phyloP scores from a whole-genome alignment of 1,284 basidiomycete species.

The Fistulinella cinereoalba region DNA sequence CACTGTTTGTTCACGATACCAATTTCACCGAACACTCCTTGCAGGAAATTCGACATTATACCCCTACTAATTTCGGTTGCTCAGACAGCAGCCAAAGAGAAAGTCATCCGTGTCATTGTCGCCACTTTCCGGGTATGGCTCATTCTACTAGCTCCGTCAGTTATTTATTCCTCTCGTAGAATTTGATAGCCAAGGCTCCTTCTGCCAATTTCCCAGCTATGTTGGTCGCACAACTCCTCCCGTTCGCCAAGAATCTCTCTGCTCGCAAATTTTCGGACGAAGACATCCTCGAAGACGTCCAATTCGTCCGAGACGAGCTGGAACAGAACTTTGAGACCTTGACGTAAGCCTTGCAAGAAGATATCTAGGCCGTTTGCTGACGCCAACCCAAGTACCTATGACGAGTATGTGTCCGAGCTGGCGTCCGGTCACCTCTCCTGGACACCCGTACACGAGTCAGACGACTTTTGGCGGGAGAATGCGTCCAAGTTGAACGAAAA shows the following conservation, averaged over 20 bases:
- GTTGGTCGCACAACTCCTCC: conserved; percentile 85
- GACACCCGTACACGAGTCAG: conserved; percentile 94
- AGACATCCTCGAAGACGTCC: conserved; percentile 89
- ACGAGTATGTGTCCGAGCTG: conserved; percentile 93
- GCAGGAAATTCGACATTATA: conserved; percentile 85
- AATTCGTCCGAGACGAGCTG: conserved; percentile 82
- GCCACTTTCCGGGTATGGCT: conserved; percentile 79
- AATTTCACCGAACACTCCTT: not conserved
- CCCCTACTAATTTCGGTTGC: conserved; percentile 86
- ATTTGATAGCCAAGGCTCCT: conserved; percentile 82
- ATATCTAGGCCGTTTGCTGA: not conserved
- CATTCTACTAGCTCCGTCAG: not conserved
- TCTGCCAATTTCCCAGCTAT: conserved; percentile 86
- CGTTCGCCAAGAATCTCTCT: conserved; percentile 82
- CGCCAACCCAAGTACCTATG: conserved; percentile 72
- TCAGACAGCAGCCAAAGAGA: conserved; percentile 93
- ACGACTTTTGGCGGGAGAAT: conserved; percentile 98
- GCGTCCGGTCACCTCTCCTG: conserved; percentile 89
- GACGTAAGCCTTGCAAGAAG: conserved; percentile 54
- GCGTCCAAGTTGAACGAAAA: conserved; percentile 80
- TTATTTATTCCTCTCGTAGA: conserved; percentile 47
- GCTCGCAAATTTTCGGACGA: conserved; percentile 93
- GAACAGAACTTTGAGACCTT: conserved; percentile 81
- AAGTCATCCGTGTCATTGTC: conserved; percentile 92
- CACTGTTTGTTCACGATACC: not conserved